Conservation (phyloP, 257 asterid genomes). For the Anisodus tanguticus region DNA sequence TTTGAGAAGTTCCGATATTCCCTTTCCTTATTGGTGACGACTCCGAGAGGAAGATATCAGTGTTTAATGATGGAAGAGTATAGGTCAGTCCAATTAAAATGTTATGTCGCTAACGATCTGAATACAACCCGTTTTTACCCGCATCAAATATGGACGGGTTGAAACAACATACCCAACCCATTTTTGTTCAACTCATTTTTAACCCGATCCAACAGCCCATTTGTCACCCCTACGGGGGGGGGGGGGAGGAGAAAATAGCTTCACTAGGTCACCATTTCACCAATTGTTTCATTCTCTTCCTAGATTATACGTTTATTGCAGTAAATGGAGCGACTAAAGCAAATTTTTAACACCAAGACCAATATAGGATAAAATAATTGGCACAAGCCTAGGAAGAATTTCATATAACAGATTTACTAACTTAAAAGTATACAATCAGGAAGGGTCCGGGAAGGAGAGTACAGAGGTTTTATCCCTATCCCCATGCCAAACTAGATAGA, state of each 20-base stretch:
- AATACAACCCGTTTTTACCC: not conserved
- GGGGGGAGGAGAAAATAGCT: no score
- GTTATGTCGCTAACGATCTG: not conserved
- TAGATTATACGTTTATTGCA: not conserved
- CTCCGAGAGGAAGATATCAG: not conserved
- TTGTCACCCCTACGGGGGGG: no score
- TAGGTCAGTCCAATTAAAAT: not conserved
- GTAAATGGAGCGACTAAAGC: not conserved
- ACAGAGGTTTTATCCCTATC: not conserved
- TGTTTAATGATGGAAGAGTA: not conserved
- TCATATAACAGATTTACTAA: not conserved
- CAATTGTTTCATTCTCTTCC: slow-evolving; percentile 3
- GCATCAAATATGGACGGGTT: not conserved
- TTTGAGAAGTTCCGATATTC: not conserved
- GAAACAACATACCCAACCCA: not conserved
- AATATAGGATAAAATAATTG: not conserved
- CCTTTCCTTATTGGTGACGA: not conserved
- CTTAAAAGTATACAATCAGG: not conserved
- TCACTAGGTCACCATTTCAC: slow-evolving; percentile 1
- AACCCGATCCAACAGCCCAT: not conserved
- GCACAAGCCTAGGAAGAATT: slow-evolving; percentile 10
- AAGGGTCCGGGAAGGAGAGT: not conserved
- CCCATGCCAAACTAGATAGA: slow-evolving; percentile 10
- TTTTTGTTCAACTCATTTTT: not conserved
- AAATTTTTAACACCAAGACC: slow-evolving; percentile 1